Evolutionary conservation across 169 alveolate genomes (phyloP).

Genomic region (Babesia ovis): DNA sequence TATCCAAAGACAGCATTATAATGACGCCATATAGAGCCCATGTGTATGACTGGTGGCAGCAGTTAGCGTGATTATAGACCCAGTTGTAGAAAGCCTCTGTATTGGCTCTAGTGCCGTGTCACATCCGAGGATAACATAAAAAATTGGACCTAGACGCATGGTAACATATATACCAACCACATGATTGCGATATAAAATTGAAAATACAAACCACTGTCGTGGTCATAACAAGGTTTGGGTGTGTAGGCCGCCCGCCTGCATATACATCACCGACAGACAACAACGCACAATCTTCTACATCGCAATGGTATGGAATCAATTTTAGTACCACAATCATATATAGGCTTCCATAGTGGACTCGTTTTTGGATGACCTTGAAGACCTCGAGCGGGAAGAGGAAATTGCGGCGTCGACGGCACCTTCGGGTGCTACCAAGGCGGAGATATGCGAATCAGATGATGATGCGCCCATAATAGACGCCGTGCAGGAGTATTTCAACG

Average conservation of each 20-base stretch:
- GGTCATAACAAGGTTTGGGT: too few species aligned
- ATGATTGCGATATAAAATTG: too few species aligned
- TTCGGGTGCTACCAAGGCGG: not conserved
- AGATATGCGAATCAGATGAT: slow-evolving; percentile 65
- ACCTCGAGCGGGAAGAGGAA: slow-evolving; percentile 65
- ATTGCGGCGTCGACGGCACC: slow-evolving; percentile 3
- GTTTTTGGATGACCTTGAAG: slow-evolving; percentile 75
- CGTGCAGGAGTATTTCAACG: slow-evolving; percentile 69
- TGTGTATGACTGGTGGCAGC: too few species aligned
- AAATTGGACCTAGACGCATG: too few species aligned
- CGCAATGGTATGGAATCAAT: slow-evolving; percentile 11
- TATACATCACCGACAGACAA: not conserved
- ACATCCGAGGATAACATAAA: too few species aligned
- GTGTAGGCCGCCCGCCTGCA: not conserved
- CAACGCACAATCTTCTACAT: not conserved
- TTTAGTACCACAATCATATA: not conserved
- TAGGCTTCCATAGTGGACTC: slow-evolving; percentile 79
- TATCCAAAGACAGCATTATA: too few species aligned
- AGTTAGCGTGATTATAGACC: too few species aligned
- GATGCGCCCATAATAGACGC: slow-evolving; percentile 78
- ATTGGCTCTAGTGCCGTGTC: too few species aligned
- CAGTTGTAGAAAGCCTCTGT: too few species aligned
- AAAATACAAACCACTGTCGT: too few species aligned
- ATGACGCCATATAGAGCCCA: too few species aligned
- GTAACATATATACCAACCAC: too few species aligned